phyloP scores from a whole-genome alignment of 129 eudicot species.

The Logfia minima region DNA sequence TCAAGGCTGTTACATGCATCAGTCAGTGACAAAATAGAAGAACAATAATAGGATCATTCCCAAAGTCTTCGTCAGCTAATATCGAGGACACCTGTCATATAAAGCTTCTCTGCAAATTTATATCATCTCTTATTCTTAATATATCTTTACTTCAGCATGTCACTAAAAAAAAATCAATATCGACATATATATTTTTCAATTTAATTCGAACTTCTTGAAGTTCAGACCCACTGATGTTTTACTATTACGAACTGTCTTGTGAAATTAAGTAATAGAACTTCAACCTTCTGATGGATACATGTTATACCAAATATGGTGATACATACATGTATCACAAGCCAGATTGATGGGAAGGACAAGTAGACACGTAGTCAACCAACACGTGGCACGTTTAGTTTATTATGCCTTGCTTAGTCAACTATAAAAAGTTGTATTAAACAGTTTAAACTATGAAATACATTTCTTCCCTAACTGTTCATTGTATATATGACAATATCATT shows the following conservation, averaged over 20 bases:
- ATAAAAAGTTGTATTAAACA: not conserved
- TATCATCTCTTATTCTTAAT: not conserved
- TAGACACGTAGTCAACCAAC: not conserved
- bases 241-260: not conserved
- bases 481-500: not conserved
- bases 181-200: not conserved
- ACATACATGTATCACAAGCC: not conserved
- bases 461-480: not conserved
- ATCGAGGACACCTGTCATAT: not conserved
- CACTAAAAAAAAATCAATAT: no score
- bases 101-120: not conserved
- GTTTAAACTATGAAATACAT: not conserved
- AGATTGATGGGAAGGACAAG: not conserved
- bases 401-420: constrained; percentile 7
- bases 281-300: not conserved
- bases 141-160: not conserved
- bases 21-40: not conserved
- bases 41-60: not conserved
- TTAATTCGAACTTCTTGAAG: not conserved
- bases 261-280: not conserved
- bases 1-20: not conserved
- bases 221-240: no score
- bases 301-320: not conserved
- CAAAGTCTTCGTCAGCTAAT: not conserved
- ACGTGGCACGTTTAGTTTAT: not conserved